Percentiles rank a stretch among this genome's conserved stretches.
phyloP scores from a whole-genome alignment of 768 basidiomycete genomes.

The Suillus lakei region DNA sequence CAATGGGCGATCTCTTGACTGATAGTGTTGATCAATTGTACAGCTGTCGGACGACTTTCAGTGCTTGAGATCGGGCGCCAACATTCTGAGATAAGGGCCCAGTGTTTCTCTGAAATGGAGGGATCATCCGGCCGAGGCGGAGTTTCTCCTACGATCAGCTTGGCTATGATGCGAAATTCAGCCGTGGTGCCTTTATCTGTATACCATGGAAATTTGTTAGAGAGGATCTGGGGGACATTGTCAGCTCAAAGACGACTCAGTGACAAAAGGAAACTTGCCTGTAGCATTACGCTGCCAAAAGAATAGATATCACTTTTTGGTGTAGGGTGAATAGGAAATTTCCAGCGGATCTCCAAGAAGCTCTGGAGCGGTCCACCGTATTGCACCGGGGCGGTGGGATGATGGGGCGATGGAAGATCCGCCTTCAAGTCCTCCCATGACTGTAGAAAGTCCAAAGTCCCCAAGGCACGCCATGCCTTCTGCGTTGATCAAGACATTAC shows the following conservation, averaged over 20 bases:
- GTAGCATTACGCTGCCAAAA: constrained; percentile 35
- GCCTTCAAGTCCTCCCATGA: constrained; percentile 42
- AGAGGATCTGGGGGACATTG: not conserved
- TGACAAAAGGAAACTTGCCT: constrained; percentile 21
- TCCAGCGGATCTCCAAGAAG: constrained; percentile 38
- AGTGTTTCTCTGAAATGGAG: constrained; percentile 4
- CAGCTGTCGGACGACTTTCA: not conserved
- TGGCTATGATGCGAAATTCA: not conserved
- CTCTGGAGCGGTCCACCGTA: constrained; percentile 49
- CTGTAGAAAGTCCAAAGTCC: constrained; percentile 52
- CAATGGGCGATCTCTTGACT: not conserved
- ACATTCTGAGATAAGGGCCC: constrained; percentile 12
- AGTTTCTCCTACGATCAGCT: not conserved
- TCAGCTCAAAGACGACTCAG: constrained; percentile 27
- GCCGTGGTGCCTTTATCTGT: not conserved
- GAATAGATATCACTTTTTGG: constrained; percentile 23
- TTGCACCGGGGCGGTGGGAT: constrained; percentile 37
- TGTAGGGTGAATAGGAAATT: not conserved
- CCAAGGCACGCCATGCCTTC: constrained; percentile 24
- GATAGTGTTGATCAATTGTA: not conserved
- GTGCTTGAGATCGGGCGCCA: constrained; percentile 1
- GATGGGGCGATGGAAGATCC: constrained; percentile 32
- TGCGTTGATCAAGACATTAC: constrained; percentile 22
- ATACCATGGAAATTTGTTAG: constrained; percentile 2
- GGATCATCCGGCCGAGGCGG: constrained; percentile 4